Conservation (phyloP, 2,329 filamentous ascomycete species). For the Paraconiothyrium sp. region DNA sequence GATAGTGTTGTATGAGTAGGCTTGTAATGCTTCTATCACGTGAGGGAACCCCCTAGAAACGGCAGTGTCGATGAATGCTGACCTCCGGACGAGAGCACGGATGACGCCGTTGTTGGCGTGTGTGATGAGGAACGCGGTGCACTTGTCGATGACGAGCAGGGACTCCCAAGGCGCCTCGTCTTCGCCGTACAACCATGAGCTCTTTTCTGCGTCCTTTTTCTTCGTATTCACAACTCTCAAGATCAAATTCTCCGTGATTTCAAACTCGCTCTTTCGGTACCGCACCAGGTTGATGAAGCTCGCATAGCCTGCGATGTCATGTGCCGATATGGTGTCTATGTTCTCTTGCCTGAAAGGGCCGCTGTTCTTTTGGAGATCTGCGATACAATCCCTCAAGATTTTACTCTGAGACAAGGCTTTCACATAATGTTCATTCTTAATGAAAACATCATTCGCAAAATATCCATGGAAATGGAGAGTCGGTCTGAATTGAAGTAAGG, state of each 20-base stretch:
- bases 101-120: not conserved
- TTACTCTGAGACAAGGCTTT: too few species aligned
- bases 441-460: too few species aligned
- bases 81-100: not conserved
- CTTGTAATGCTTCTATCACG: not conserved
- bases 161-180: not conserved
- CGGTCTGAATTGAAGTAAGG: too few species aligned
- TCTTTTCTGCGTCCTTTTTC: not conserved
- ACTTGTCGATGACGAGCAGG: not conserved
- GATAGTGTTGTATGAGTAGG: not conserved
- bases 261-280: not conserved
- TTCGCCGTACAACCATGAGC: not conserved
- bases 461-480: too few species aligned
- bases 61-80: not conserved
- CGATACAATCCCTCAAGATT: not conserved
- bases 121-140: not conserved
- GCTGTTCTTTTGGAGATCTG: not conserved
- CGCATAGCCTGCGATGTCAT: not conserved
- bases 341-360: not conserved
- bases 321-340: not conserved
- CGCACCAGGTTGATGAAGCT: constrained; percentile 10
- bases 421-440: too few species aligned
- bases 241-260: not conserved
- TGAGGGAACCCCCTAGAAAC: not conserved
- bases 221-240: not conserved